phyloP scores from a whole-genome alignment of 257 asterid species.

The Catharanthus roseus region DNA sequence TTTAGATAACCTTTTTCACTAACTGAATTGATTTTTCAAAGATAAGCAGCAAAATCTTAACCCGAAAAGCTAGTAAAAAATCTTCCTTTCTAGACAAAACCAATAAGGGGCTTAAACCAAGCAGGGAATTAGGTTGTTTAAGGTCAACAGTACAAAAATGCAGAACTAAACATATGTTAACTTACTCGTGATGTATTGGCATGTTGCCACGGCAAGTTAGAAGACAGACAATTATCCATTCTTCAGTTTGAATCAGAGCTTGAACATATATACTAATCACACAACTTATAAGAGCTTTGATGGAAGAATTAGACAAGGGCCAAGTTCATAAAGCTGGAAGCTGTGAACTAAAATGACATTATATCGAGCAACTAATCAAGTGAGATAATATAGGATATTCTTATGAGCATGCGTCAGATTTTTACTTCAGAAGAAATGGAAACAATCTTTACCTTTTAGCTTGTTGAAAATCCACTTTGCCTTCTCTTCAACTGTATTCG shows the following conservation, averaged over 20 bases:
- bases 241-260: too few relatives aligned
- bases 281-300: neutral
- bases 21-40: too few relatives aligned
- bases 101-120: too few relatives aligned
- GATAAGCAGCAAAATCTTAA: too few relatives aligned
- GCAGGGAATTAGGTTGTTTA: too few relatives aligned
- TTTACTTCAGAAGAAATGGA: neutral
- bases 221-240: too few relatives aligned
- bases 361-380: neutral
- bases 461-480: constrained; percentile 94
- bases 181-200: neutral
- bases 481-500: constrained; percentile 81
- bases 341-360: neutral
- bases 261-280: neutral
- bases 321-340: neutral
- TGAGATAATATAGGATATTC: neutral
- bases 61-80: too few relatives aligned
- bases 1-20: too few relatives aligned
- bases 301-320: neutral
- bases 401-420: neutral
- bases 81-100: too few relatives aligned
- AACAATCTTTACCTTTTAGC: constrained; percentile 61
- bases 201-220: neutral
- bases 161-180: too few relatives aligned
- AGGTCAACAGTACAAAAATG: too few relatives aligned